Conservation (phyloP, 1,284 basidiomycete species). For the Singerocomus inundabilis region DNA sequence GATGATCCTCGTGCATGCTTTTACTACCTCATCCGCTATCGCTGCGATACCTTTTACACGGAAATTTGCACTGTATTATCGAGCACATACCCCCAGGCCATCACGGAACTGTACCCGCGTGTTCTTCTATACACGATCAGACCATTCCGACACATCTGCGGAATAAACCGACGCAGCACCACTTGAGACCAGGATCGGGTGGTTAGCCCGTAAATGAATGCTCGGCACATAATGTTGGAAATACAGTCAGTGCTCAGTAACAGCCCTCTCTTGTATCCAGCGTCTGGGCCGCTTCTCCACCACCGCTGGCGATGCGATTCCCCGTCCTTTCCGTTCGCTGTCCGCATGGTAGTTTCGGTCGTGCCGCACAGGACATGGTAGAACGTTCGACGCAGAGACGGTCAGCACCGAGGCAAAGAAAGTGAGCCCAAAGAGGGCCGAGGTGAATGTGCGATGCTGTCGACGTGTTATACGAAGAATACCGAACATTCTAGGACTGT, state of each 20-base stretch:
- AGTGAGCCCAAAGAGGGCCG: constrained; percentile 75
- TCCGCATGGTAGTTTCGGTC: constrained; percentile 54
- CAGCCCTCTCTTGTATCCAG: constrained; percentile 74
- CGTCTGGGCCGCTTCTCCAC: constrained; percentile 65
- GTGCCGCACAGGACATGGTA: constrained; percentile 71
- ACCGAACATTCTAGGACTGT: constrained; percentile 49
- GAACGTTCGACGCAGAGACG: constrained; percentile 73
- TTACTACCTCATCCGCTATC: constrained; percentile 10
- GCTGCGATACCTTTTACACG: constrained; percentile 22
- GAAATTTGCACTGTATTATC: constrained; percentile 34
- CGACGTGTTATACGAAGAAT: constrained; percentile 56
- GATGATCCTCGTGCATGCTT: constrained; percentile 14
- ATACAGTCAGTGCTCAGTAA: constrained; percentile 20
- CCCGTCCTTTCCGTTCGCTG: constrained; percentile 29
- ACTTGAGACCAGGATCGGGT: background rate
- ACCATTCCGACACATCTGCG: background rate
- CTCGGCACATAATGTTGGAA: background rate
- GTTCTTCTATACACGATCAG: constrained; percentile 21
- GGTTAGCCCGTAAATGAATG: constrained; percentile 8
- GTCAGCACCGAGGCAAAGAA: constrained; percentile 74
- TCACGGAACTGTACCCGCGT: constrained; percentile 23
- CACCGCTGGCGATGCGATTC: constrained; percentile 40
- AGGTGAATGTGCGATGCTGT: constrained; percentile 69
- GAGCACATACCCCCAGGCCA: constrained; percentile 26
- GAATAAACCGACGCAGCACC: constrained; percentile 3